Evolutionary conservation across 768 basidiomycete species (phyloP).

Genomic region (Clitopilus passeckerianus): DNA sequence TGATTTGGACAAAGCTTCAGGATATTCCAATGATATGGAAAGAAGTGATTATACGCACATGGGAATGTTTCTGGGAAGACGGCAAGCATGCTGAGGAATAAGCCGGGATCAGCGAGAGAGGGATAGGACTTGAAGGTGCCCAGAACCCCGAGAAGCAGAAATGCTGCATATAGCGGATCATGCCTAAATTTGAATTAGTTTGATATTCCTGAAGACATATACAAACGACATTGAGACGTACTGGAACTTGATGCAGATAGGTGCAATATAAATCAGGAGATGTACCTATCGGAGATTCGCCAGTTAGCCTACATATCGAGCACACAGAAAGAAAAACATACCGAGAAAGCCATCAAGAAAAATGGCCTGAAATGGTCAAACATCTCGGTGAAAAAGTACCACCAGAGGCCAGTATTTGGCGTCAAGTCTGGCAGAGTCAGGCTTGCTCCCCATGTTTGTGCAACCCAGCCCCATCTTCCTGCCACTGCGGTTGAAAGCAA

Average conservation of each 20-base stretch:
- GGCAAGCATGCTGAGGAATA: conserved; percentile 77
- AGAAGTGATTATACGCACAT: conserved; percentile 44
- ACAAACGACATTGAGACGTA: conserved; percentile 25
- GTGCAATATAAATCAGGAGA: conserved; percentile 74
- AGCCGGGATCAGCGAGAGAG: conserved; percentile 81
- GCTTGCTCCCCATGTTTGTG: conserved; percentile 85
- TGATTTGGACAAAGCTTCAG: conserved; percentile 21
- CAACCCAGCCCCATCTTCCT: conserved; percentile 65
- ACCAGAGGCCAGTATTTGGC: conserved; percentile 93
- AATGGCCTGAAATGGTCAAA: conserved; percentile 97
- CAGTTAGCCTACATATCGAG: neutral
- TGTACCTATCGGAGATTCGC: conserved; percentile 54
- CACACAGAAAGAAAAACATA: conserved; percentile 27
- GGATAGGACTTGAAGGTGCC: conserved; percentile 91
- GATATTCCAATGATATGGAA: neutral
- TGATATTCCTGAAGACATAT: neutral
- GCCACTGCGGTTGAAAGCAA: conserved; percentile 49
- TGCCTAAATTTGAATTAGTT: conserved; percentile 40
- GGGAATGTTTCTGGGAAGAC: conserved; percentile 83
- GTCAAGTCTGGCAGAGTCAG: conserved; percentile 83
- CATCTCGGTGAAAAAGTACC: conserved; percentile 99
- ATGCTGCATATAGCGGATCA: conserved; percentile 78
- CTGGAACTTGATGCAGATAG: conserved; percentile 88
- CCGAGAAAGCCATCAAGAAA: conserved; percentile 92
- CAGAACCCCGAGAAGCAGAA: conserved; percentile 71